Evolutionary conservation across 768 basidiomycete genomes (phyloP), one percentile per base, ranked within the genome.

Genomic region (Trametes cinnabarina): DNA sequence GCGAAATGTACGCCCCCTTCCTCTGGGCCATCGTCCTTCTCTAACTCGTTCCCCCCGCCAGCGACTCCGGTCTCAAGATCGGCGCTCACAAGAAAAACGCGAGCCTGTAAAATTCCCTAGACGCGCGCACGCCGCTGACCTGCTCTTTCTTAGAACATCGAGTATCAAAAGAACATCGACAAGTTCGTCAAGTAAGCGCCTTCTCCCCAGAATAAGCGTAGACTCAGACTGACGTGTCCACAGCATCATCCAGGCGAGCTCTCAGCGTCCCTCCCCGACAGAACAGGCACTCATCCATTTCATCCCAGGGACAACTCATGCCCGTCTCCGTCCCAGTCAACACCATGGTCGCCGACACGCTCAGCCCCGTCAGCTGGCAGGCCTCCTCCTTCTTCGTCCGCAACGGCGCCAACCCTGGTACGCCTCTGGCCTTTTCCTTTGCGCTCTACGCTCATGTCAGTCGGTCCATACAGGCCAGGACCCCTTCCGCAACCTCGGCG

Each of bases 151-250:
- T 22, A 50, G 49, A 50, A 34, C 19, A 22, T 72, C n/a, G 67
- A 64, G 34, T 72, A 65, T 46, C 71, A 72, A 58, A 72, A 72
- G 60, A 69, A 72, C 51, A 70, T 72, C n/a, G 71, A 72, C 55
- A 62, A 65, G 9, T 72, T 72, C 44, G 71, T 71, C 32, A 49
- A 43, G 68, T 70, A 32, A 25, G 61, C 47, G 19, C 12, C n/a
- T 1, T 23, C 11, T 46, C 19, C 51, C 30, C 30, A 0, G 30
- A 32, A 12, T 12, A 6, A 7, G 30, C 6, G 7, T 47, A 37
- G 6, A 32, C 7, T 15, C 20, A 11, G 37, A 19, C 28, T 23
- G 22, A 34, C 15, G 41, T n/a, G 4, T 14, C 10, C 1, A 3
- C 22, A 50, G 49, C 35, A 20, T 40, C 19, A 50, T 50, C 20